phyloP scores from a whole-genome alignment of 2,329 filamentous ascomycete species.

The Stenocarpella maydis region DNA sequence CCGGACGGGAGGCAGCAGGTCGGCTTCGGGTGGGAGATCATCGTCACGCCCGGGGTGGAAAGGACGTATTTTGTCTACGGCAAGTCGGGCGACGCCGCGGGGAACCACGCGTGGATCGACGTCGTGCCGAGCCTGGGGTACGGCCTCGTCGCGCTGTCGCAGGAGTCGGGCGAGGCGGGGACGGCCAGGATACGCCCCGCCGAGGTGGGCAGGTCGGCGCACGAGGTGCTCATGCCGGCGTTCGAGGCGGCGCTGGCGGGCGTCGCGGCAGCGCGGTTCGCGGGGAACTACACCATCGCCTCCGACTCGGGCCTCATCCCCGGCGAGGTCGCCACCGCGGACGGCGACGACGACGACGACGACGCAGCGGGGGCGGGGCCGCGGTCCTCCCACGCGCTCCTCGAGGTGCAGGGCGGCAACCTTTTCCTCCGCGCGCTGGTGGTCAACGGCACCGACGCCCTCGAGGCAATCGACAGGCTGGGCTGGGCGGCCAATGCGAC shows the following conservation, averaged over 20 bases:
- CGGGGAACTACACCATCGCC: slow-evolving; percentile 2
- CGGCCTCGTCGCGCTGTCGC: neutral
- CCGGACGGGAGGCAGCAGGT: slow-evolving; percentile 14
- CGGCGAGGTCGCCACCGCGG: neutral
- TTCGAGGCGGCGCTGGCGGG: neutral
- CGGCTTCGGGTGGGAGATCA: slow-evolving; percentile 13
- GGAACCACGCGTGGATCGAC: slow-evolving; percentile 11
- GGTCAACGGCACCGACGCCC: slow-evolving; percentile 16
- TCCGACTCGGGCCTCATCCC: neutral
- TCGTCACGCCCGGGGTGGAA: neutral
- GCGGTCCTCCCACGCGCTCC: neutral
- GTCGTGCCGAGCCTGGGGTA: neutral
- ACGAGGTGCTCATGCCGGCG: slow-evolving; percentile 9
- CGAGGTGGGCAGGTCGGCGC: neutral
- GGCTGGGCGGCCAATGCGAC: slow-evolving; percentile 4
- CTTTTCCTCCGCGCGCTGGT: neutral
- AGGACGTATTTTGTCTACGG: slow-evolving; percentile 12
- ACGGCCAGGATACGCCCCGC: neutral
- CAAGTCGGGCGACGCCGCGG: slow-evolving; percentile 5
- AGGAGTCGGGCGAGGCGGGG: neutral
- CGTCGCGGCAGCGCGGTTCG: neutral
- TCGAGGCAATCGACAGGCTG: slow-evolving; percentile 9
- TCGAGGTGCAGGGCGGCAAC: neutral
- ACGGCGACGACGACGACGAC: rapidly evolving
- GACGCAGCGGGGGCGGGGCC: neutral